phyloP scores from a whole-genome alignment of 2,329 filamentous ascomycete genomes.

The Sclerotinia glacialis region DNA sequence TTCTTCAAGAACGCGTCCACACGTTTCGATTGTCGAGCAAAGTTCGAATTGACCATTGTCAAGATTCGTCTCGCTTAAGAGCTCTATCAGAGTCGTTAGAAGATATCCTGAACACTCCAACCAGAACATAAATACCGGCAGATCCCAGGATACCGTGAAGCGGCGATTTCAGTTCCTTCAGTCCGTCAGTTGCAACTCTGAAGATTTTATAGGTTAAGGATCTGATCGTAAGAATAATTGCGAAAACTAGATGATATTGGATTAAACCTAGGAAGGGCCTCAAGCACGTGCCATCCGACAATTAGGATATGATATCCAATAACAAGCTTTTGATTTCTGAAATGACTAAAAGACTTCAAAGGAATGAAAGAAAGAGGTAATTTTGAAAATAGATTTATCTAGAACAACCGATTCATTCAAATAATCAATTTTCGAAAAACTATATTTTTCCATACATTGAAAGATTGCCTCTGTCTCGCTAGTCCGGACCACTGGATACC shows the following conservation, averaged over 20 bases:
- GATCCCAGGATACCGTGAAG: constrained; percentile 56
- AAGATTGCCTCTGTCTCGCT: no score
- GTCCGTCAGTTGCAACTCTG: background rate
- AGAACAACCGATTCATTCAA: no score
- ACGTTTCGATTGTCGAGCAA: constrained; percentile 22
- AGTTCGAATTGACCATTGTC: constrained; percentile 21
- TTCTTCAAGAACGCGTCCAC: constrained; percentile 31
- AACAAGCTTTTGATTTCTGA: no score
- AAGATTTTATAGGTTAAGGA: background rate
- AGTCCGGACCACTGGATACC: no score
- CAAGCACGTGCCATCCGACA: no score
- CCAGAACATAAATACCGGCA: constrained; percentile 39
- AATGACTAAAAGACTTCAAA: no score
- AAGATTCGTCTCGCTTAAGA: constrained; percentile 10
- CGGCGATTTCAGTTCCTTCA: constrained; percentile 52
- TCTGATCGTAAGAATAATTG: background rate
- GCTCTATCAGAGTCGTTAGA: constrained; percentile 10
- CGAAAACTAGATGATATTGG: background rate
- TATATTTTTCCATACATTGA: no score
- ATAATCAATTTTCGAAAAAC: no score
- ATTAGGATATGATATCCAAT: no score
- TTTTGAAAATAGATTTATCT: no score
- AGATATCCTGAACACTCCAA: background rate
- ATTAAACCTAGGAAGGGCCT: background rate
- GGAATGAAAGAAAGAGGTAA: no score